Conservation (phyloP, 1,284 basidiomycete species). For the Cutaneotrichosporon daszewskae region DNA sequence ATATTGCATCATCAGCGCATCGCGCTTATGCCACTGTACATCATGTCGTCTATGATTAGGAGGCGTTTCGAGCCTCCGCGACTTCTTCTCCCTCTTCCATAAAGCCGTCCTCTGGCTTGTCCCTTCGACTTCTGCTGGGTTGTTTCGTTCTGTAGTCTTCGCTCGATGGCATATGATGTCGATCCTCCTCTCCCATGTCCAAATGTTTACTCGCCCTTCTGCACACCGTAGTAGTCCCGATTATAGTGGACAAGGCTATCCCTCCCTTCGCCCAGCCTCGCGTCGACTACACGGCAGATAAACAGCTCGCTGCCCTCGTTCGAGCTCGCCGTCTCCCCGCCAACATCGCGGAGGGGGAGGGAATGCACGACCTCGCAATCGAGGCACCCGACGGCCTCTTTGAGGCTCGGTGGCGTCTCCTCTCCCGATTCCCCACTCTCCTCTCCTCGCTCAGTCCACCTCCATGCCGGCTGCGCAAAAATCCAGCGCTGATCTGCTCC, state of each 20-base stretch:
- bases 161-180: too few species aligned
- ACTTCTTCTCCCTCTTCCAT: too few species aligned
- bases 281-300: slow-evolving; percentile 38
- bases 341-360: slow-evolving; percentile 19
- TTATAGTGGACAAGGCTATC: slow-evolving; percentile 36
- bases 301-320: slow-evolving; percentile 39
- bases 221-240: slow-evolving; percentile 22
- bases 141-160: not conserved
- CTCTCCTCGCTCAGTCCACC: too few species aligned
- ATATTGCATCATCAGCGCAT: too few species aligned
- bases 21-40: too few species aligned
- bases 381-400: slow-evolving; percentile 21
- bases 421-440: too few species aligned
- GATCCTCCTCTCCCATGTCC: too few species aligned
- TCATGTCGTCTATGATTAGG: too few species aligned
- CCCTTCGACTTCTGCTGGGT: not conserved
- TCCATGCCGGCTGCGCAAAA: slow-evolving; percentile 22
- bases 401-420: slow-evolving; percentile 15
- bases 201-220: not conserved
- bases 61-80: too few species aligned
- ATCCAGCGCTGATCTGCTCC: slow-evolving; percentile 25
- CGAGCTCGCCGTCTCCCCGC: slow-evolving; percentile 5
- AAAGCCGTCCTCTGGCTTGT: not conserved
- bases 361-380: slow-evolving; percentile 28
- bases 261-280: slow-evolving; percentile 5